These are phyloP conservation scores for Fusarium multiceps DNA, from an alignment of 2,329 filamentous ascomycete genomes.

Conservation along the genomic window DNA sequence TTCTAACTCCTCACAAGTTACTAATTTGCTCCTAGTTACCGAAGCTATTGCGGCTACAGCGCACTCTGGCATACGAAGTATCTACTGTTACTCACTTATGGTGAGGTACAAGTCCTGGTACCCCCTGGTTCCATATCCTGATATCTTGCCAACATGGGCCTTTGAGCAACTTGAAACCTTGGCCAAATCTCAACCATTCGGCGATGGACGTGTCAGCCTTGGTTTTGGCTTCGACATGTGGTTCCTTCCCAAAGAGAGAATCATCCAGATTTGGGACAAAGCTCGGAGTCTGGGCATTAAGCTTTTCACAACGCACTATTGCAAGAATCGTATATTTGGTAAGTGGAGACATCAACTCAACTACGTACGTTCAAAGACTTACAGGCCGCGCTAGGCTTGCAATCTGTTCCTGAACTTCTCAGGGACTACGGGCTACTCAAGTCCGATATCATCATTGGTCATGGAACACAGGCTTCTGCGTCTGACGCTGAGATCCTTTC, in stretches of 20 bases:
- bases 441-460: background rate
- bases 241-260: background rate
- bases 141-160: background rate
- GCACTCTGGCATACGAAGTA: background rate
- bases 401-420: background rate
- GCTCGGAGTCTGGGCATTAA: constrained; percentile 1
- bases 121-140: background rate
- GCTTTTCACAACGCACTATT: constrained; percentile 20
- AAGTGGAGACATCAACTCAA: background rate
- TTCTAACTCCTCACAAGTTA: background rate
- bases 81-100: background rate
- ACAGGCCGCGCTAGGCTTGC: background rate
- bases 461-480: background rate
- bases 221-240: background rate
- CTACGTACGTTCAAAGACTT: background rate
- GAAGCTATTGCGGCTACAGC: background rate
- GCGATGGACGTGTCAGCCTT: background rate
- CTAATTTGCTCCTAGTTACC: background rate
- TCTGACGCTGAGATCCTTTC: background rate
- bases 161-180: background rate
- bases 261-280: background rate
- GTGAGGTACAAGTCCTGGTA: background rate
- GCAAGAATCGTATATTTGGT: constrained; percentile 16
- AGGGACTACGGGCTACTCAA: background rate
- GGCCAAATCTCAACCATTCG: background rate